A percentile compares a stretch with the other conserved stretches of the same genome.
Conservation (phyloP, 202 grass and related monocot species). For the Alloteropsis angusta region DNA sequence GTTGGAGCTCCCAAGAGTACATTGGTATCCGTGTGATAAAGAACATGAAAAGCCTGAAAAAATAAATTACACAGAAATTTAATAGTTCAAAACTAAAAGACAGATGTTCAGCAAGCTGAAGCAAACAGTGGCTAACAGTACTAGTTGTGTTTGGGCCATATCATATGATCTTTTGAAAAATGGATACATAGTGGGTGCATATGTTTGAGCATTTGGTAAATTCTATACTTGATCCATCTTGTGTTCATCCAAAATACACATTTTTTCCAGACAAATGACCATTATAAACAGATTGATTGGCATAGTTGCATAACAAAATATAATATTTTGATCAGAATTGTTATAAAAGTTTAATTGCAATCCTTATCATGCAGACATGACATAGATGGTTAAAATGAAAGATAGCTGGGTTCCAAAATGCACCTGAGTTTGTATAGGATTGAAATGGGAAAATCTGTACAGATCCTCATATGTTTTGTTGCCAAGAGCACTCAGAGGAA, state of each 20-base stretch:
- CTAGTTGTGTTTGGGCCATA: not conserved
- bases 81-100: slow-evolving; percentile 15
- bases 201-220: not conserved
- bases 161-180: not conserved
- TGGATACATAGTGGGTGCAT: not conserved
- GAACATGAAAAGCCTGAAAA: slow-evolving; percentile 85
- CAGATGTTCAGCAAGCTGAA: slow-evolving; percentile 17
- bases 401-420: slow-evolving; percentile 11
- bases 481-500: slow-evolving; percentile 72
- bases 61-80: not conserved
- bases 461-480: slow-evolving; percentile 63
- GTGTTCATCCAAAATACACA: not conserved
- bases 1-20: slow-evolving; percentile 94
- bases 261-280: not conserved
- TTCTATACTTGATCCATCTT: not conserved
- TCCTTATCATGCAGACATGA: not conserved
- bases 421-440: slow-evolving; percentile 97
- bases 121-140: not conserved
- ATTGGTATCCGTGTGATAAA: slow-evolving; percentile 83
- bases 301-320: not conserved
- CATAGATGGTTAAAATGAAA: slow-evolving; percentile 11
- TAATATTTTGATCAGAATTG: not conserved
- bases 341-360: slow-evolving; percentile 3
- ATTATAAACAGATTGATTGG: not conserved
- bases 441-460: slow-evolving; percentile 96